Evolutionary conservation across 441 rosid species (phyloP), one percentile per base, ranked within the genome.

Genomic region (Euphorbia corollata): DNA sequence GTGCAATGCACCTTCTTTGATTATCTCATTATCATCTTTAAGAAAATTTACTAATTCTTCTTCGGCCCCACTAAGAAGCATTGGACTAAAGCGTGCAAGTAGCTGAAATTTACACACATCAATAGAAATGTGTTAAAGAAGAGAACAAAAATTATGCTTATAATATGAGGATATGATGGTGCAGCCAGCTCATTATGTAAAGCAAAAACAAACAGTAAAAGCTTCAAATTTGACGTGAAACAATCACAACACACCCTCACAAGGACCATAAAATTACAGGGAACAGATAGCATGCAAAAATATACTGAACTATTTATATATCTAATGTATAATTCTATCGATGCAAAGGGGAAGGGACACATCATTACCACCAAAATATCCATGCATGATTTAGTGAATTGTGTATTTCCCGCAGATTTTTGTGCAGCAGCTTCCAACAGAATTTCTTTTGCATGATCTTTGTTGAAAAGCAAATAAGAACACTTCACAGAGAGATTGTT

Each of bases 1-100:
- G 78, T 92, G 90, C 78, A 96, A 83, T 67, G 86, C 83, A 71
- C 99, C 97, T 83, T 89, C 97, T 76, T 86, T 96, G 64, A 90
- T 78, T 65, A 83, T 80, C 78, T 89, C 98, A 79, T 83, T 86
- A 48, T 92, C 96, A 79, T 90, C 94, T 83, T 90, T 90, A 64
- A 96, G 87, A 78, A 86, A 83, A 76, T 74, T 79, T 39, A 92
- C 77, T 75, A 96, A 74, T 71, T 92, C 89, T 82, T 86, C 97
- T 81, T 88, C 99, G 63, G 82, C 70, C 70, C 98, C 99, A 71
- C 82, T 79, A 67, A 92, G 80, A 68, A 96, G 83, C 71, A 78
- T 86, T 60, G 98, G 96, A 81, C 96, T 79, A 74, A 83, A 89
- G 71, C 85, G 89, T 54, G 96, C 96, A 70, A 96, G 92, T 77